phyloP scores from a whole-genome alignment of 139 green algal genomes.

The Picochlorum sp. region DNA sequence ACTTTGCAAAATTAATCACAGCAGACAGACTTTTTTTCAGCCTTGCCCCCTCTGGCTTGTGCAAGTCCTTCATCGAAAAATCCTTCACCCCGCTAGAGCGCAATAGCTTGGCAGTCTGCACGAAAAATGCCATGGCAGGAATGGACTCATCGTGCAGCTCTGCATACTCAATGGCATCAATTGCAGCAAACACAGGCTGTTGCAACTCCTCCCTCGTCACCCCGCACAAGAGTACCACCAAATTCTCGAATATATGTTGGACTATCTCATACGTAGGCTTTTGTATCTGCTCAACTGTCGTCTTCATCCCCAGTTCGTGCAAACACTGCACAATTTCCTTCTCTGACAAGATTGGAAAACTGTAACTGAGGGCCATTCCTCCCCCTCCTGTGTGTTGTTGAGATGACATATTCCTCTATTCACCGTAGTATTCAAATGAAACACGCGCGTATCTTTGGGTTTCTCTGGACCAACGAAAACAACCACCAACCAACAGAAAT shows the following conservation, averaged over 20 bases:
- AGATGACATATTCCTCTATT: neutral
- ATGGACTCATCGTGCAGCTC: constrained; percentile 93
- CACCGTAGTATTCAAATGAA: too few relatives aligned
- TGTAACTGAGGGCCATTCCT: constrained; percentile 54
- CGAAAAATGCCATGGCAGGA: constrained; percentile 61
- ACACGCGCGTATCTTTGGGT: too few relatives aligned
- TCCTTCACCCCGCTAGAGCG: constrained; percentile 65
- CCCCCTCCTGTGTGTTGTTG: neutral
- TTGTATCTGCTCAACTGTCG: constrained; percentile 50
- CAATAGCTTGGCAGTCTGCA: constrained; percentile 59
- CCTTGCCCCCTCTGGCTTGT: constrained; percentile 72
- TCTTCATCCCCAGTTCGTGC: constrained; percentile 66
- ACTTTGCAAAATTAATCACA: constrained; percentile 93
- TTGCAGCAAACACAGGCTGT: constrained; percentile 74
- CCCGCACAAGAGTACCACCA: constrained; percentile 65
- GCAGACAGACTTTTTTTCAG: constrained; percentile 74
- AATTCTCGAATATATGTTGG: constrained; percentile 59
- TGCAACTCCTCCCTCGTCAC: constrained; percentile 75
- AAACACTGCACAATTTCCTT: constrained; percentile 75
- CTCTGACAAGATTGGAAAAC: constrained; percentile 64
- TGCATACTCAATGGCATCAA: constrained; percentile 79
- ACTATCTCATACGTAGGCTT: constrained; percentile 77
- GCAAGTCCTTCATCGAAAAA: constrained; percentile 77
- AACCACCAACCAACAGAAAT: too few relatives aligned
- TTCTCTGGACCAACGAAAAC: too few relatives aligned